Evolutionary conservation across 768 basidiomycete species (phyloP).

Genomic region (Tubosaeta brunneosetosa): DNA sequence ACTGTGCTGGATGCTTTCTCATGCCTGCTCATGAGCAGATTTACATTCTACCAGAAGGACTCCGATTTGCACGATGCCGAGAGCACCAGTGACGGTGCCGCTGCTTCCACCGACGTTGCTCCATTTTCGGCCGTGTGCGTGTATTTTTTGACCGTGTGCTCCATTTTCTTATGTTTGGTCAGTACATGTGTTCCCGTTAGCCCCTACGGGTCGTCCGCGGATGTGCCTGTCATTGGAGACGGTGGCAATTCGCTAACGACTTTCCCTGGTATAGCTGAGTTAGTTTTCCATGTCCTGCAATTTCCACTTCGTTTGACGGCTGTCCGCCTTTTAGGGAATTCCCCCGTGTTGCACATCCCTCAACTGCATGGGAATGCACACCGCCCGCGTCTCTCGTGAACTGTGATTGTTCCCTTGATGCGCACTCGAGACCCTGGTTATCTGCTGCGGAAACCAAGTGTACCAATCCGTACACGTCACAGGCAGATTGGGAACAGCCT

Average conservation of each 20-base stretch:
- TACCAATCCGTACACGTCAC: neutral
- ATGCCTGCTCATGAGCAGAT: slow-evolving; percentile 6
- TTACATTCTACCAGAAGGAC: neutral
- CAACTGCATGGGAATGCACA: no score
- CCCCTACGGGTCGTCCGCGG: neutral
- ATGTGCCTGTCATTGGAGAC: neutral
- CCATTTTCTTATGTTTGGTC: slow-evolving; percentile 3
- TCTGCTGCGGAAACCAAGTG: neutral
- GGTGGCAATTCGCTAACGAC: neutral
- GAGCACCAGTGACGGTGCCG: neutral
- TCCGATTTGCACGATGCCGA: neutral
- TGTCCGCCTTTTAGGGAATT: slow-evolving; percentile 5
- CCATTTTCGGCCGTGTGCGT: slow-evolving; percentile 8
- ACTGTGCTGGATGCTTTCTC: neutral
- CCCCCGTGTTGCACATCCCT: neutral
- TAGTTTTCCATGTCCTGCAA: neutral
- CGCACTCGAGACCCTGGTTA: neutral
- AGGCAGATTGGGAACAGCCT: neutral
- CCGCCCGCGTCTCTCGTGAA: neutral
- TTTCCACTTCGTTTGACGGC: neutral
- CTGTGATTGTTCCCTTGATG: neutral
- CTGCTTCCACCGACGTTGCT: neutral
- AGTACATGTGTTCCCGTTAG: neutral
- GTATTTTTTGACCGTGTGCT: neutral
- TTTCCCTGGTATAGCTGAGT: slow-evolving; percentile 5